A percentile compares a stretch with the other conserved stretches of the same genome.
Conservation (phyloP, 169 alveolate genomes). For the Cytauxzoon felis region DNA sequence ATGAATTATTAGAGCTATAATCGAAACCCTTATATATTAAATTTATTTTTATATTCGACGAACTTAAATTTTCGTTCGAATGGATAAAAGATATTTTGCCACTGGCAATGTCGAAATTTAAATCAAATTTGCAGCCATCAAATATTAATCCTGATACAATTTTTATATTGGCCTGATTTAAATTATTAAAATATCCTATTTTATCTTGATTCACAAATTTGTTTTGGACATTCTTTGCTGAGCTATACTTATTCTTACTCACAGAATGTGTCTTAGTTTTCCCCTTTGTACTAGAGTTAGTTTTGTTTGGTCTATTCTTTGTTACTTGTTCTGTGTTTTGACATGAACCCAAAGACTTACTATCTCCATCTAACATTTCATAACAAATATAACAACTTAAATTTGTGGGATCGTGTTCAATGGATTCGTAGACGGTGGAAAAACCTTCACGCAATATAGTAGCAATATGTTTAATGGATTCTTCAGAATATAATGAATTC, state of each 20-base stretch:
- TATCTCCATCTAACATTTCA: neutral
- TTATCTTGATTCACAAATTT: neutral
- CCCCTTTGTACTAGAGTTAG: neutral
- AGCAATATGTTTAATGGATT: too few species aligned
- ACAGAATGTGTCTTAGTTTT: neutral
- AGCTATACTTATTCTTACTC: neutral
- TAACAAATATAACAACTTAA: slow-evolving; percentile 9
- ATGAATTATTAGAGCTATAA: neutral
- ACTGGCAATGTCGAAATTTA: too few species aligned
- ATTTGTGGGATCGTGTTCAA: neutral
- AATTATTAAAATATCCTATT: slow-evolving; percentile 1
- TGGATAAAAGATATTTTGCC: too few species aligned
- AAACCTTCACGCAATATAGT: too few species aligned
- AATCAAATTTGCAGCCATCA: too few species aligned
- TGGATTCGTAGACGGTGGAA: too few species aligned
- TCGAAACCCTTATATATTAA: slow-evolving; percentile 7
- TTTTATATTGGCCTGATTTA: neutral
- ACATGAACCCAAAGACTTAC: too few species aligned
- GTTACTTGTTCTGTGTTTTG: neutral
- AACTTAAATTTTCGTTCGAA: too few species aligned
- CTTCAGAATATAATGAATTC: too few species aligned
- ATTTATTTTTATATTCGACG: slow-evolving; percentile 9
- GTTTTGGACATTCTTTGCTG: slow-evolving; percentile 6
- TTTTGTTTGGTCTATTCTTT: neutral
- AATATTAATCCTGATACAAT: too few species aligned